These are phyloP conservation scores for Astragalus glycyphyllos DNA, from an alignment of 306 rosid genomes.

Conservation along the genomic window DNA sequence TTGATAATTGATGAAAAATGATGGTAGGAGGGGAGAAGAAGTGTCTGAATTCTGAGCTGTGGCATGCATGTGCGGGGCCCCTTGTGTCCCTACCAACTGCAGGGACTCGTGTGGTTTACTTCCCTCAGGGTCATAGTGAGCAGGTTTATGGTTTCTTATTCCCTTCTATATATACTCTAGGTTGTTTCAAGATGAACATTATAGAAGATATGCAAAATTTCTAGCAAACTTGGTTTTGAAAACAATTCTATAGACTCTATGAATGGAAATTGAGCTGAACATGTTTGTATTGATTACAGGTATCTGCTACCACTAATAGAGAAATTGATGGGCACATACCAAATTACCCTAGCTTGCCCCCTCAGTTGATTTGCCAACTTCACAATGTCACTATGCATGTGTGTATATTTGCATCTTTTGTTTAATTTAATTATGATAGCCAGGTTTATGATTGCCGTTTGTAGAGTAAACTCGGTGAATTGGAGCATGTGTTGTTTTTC, in stretches of 20 bases:
- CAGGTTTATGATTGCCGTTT: background rate
- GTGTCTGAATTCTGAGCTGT: slow-evolving; percentile 94
- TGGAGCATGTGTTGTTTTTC: slow-evolving; percentile 52
- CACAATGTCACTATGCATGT: slow-evolving; percentile 96
- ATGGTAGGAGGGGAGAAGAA: slow-evolving; percentile 83
- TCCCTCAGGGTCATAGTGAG: slow-evolving; percentile 97
- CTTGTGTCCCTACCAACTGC: slow-evolving; percentile 87
- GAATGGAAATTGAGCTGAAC: slow-evolving; percentile 39
- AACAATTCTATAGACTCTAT: slow-evolving; percentile 25
- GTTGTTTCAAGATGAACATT: slow-evolving; percentile 21
- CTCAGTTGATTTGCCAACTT: slow-evolving; percentile 88
- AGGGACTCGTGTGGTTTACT: slow-evolving; percentile 91
- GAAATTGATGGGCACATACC: slow-evolving; percentile 93
- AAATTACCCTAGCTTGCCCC: slow-evolving; percentile 83
- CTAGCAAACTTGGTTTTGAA: slow-evolving; percentile 28
- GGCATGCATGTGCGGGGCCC: slow-evolving; percentile 99
- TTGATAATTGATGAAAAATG: slow-evolving; percentile 45
- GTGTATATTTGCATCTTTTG: slow-evolving; percentile 47
- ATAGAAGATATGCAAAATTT: slow-evolving; percentile 3
- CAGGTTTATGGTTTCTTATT: slow-evolving; percentile 55
- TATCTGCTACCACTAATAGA: slow-evolving; percentile 90
- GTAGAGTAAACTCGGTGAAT: slow-evolving; percentile 31
- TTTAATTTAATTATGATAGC: background rate
- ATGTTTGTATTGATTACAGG: slow-evolving; percentile 54
- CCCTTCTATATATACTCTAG: slow-evolving; percentile 32